These are phyloP conservation scores for Schizosaccharomyces octosporus DNA, from an alignment of 805 yeast species.

Conservation along the genomic window DNA sequence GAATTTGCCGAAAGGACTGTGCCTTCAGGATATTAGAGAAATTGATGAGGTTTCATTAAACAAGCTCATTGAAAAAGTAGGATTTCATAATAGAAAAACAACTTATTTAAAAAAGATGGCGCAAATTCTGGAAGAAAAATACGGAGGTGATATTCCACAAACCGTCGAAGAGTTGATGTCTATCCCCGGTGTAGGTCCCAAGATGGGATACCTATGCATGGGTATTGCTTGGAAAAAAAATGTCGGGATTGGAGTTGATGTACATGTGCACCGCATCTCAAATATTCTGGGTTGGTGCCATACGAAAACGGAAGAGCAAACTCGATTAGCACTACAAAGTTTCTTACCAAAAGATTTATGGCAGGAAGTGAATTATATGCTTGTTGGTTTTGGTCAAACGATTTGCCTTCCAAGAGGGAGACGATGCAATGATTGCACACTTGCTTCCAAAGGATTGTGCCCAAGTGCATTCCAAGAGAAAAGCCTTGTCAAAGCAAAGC, in stretches of 20 bases:
- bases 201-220: slow-evolving; percentile 63
- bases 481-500: no score
- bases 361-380: slow-evolving; percentile 56
- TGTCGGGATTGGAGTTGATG: slow-evolving; percentile 75
- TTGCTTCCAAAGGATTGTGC: slow-evolving; percentile 14
- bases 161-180: slow-evolving; percentile 36
- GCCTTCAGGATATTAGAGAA: slow-evolving; percentile 10
- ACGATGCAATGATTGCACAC: slow-evolving; percentile 40
- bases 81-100: slow-evolving; percentile 65
- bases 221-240: slow-evolving; percentile 58
- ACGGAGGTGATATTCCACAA: slow-evolving; percentile 46
- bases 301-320: slow-evolving; percentile 37
- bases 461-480: not conserved
- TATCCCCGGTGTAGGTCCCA: slow-evolving; percentile 84
- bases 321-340: slow-evolving; percentile 36
- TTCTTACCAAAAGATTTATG: slow-evolving; percentile 55
- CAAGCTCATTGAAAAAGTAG: slow-evolving; percentile 45
- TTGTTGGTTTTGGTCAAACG: slow-evolving; percentile 81
- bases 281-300: not conserved
- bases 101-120: slow-evolving; percentile 37
- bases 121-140: slow-evolving; percentile 23
- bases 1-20: slow-evolving; percentile 19
- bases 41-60: slow-evolving; percentile 31
- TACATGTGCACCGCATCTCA: slow-evolving; percentile 48
- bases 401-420: slow-evolving; percentile 47